phyloP scores from a whole-genome alignment of 2,329 filamentous ascomycete species.

The Cercospora sp. region DNA sequence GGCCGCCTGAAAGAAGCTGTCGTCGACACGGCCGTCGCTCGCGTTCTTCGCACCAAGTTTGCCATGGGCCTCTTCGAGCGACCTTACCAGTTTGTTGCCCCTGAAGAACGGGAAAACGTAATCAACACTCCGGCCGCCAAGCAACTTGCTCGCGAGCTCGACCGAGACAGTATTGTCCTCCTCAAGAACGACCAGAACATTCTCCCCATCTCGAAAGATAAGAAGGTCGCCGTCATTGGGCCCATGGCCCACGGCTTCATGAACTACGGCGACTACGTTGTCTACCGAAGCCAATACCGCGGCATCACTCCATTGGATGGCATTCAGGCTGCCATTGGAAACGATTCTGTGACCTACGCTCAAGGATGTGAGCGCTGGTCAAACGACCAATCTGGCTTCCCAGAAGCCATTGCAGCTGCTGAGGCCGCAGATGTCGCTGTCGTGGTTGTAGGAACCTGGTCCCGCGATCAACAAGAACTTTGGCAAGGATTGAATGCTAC shows the following conservation, averaged over 20 bases:
- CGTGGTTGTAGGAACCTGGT: conserved; percentile 75
- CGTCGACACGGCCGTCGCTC: conserved; percentile 66
- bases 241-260: conserved; percentile 72
- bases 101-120: conserved; percentile 56
- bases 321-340: conserved; percentile 60
- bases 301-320: conserved; percentile 71
- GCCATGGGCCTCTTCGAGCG: conserved; percentile 70
- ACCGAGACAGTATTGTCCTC: conserved; percentile 69
- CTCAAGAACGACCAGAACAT: conserved; percentile 69
- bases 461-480: conserved; percentile 69
- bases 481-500: conserved; percentile 72
- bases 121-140: conserved; percentile 64
- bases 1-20: conserved; percentile 60
- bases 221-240: conserved; percentile 70
- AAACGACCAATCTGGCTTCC: conserved; percentile 66
- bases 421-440: conserved; percentile 69
- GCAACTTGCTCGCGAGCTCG: conserved; percentile 63
- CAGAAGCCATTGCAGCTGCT: conserved; percentile 65
- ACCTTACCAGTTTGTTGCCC: conserved; percentile 62
- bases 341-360: conserved; percentile 64
- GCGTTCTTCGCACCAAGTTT: conserved; percentile 69
- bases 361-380: conserved; percentile 74
- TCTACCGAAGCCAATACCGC: conserved; percentile 62
- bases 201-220: conserved; percentile 64
- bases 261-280: conserved; percentile 76